Conservation (phyloP, 352 stramenopile genomes). For the Pythium insidiosum region DNA sequence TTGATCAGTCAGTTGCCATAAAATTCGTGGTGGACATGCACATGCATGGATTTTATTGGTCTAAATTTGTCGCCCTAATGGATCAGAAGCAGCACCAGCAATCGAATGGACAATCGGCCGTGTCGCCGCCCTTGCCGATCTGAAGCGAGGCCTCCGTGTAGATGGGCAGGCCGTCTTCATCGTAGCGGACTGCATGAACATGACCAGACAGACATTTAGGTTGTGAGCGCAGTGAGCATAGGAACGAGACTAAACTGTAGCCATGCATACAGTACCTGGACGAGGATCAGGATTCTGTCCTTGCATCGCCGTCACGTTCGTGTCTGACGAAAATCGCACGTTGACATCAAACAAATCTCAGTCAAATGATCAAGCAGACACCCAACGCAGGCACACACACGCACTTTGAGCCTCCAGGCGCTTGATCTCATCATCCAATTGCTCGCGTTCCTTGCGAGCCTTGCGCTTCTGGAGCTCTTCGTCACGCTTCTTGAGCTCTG, state of each 20-base stretch:
- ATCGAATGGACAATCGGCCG: constrained; percentile 84
- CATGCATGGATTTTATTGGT: constrained; percentile 14
- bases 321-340: too few relatives aligned
- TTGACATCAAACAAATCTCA: too few relatives aligned
- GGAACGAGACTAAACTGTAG: too few relatives aligned
- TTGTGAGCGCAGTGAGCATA: neutral
- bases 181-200: constrained; percentile 55
- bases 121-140: constrained; percentile 78
- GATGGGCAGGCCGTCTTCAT: constrained; percentile 81
- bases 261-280: constrained; percentile 51
- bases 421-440: constrained; percentile 72
- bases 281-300: constrained; percentile 62
- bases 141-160: constrained; percentile 79
- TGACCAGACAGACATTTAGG: neutral
- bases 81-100: constrained; percentile 87
- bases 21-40: neutral
- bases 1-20: neutral
- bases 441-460: constrained; percentile 52
- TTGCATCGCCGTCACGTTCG: constrained; percentile 49
- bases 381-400: too few relatives aligned
- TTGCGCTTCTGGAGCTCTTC: constrained; percentile 30
- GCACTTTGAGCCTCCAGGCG: constrained; percentile 73
- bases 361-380: too few relatives aligned
- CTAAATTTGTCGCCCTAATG: constrained; percentile 7
- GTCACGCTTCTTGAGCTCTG: constrained; percentile 43